phyloP scores from a whole-genome alignment of 441 rosid genomes.

The Populus hybrid region DNA sequence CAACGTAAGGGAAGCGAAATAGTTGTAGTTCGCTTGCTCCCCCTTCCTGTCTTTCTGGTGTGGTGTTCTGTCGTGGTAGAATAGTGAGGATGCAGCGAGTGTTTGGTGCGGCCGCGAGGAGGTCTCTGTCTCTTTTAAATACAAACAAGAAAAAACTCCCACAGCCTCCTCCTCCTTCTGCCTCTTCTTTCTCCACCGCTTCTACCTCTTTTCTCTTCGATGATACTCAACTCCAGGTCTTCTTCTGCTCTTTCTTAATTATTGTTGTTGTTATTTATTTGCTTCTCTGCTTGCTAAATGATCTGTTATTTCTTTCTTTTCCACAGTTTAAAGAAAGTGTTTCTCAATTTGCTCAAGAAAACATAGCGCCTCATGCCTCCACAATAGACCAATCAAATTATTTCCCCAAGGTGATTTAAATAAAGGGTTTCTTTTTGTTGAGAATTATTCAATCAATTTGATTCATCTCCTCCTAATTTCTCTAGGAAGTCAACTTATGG shows the following conservation, averaged over 20 bases:
- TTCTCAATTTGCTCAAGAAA: constrained; percentile 69
- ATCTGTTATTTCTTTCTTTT: neutral
- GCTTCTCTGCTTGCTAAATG: neutral
- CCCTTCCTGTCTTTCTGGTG: neutral
- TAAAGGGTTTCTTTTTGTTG: neutral
- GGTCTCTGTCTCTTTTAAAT: neutral
- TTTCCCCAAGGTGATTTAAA: constrained; percentile 64
- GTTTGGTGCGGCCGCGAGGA: neutral
- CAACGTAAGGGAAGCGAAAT: neutral
- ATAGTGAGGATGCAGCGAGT: neutral
- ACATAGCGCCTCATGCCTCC: constrained; percentile 74
- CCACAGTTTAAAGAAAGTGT: constrained; percentile 89
- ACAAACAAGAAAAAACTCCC: neutral
- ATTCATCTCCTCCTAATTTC: neutral
- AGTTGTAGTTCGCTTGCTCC: neutral
- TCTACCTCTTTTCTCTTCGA: constrained; percentile 70
- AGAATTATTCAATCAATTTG: neutral
- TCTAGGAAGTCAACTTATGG: constrained; percentile 86
- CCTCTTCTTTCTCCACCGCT: constrained; percentile 39
- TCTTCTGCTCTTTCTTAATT: neutral
- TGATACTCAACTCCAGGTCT: constrained; percentile 87
- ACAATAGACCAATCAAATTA: constrained; percentile 65
- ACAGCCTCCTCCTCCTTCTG: neutral
- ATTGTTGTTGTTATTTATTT: neutral
- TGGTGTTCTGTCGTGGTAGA: too few species aligned